Conservation (phyloP, 2,329 filamentous ascomycete species). For the Aspergillus quadrilineatus region DNA sequence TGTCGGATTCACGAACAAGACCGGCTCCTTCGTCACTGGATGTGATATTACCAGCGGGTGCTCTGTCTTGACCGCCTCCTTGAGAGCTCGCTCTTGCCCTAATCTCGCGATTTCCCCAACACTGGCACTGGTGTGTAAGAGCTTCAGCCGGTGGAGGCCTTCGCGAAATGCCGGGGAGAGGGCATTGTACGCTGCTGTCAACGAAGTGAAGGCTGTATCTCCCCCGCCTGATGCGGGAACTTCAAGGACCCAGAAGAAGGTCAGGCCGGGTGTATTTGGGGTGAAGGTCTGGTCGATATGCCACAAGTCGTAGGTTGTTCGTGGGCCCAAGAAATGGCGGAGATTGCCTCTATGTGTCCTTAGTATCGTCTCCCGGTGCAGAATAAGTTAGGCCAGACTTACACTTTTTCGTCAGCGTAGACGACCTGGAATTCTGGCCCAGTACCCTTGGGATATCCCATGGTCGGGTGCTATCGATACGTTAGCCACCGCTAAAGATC, state of each 20-base stretch:
- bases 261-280: conserved; percentile 11
- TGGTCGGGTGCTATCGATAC: conserved; percentile 8
- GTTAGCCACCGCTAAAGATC: not conserved
- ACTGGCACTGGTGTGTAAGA: conserved; percentile 13
- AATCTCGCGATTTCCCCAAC: conserved; percentile 11
- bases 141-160: conserved; percentile 10
- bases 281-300: conserved; percentile 15
- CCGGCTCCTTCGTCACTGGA: conserved; percentile 8
- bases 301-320: conserved; percentile 14
- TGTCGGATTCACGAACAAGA: conserved; percentile 12
- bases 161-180: conserved; percentile 13
- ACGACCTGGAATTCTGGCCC: conserved; percentile 13
- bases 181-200: conserved; percentile 10
- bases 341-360: conserved; percentile 9
- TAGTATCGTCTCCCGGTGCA: not conserved
- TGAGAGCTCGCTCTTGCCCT: conserved; percentile 12
- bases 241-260: conserved; percentile 15
- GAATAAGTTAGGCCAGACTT: not conserved
- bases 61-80: conserved; percentile 13
- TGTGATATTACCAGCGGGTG: conserved; percentile 12
- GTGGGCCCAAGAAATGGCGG: conserved; percentile 7
- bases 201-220: conserved; percentile 12
- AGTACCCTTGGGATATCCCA: conserved; percentile 14
- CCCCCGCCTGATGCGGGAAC: conserved; percentile 11
- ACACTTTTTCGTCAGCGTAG: conserved; percentile 16